Conservation (phyloP, 495 filamentous ascomycete species). For the Penicillium lagena region DNA sequence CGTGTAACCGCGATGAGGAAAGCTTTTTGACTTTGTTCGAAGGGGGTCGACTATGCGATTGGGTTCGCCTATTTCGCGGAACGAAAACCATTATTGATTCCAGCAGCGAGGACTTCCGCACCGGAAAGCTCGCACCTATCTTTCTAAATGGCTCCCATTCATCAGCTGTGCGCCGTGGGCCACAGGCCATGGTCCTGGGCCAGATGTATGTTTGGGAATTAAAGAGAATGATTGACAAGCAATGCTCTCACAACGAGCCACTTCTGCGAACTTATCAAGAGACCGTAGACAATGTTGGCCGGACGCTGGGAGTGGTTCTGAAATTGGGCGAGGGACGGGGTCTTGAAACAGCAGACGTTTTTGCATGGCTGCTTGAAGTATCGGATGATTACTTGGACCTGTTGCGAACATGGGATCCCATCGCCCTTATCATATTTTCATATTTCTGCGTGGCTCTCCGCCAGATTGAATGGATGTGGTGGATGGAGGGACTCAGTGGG, state of each 20-base stretch:
- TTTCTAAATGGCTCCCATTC: constrained; percentile 2
- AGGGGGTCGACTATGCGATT: constrained; percentile 32
- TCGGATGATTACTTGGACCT: constrained; percentile 19
- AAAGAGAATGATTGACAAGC: constrained; percentile 1
- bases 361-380: constrained; percentile 16
- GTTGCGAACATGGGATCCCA: constrained; percentile 8
- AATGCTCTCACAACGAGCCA: not conserved
- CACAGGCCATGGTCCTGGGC: constrained; percentile 6
- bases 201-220: constrained; percentile 9
- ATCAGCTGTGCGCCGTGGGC: not conserved
- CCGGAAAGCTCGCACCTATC: constrained; percentile 4
- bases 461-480: constrained; percentile 27
- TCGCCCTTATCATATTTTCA: constrained; percentile 20
- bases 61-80: constrained; percentile 32
- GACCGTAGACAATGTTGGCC: constrained; percentile 4
- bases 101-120: constrained; percentile 2
- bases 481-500: constrained; percentile 20
- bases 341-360: constrained; percentile 15
- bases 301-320: constrained; percentile 5
- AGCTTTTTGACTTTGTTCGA: constrained; percentile 29
- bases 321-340: constrained; percentile 1
- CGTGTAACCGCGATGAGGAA: constrained; percentile 5
- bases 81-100: constrained; percentile 26
- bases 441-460: constrained; percentile 24
- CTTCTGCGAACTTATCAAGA: constrained; percentile 2